These are phyloP conservation scores for Bimuria novae-zelandiae DNA, from an alignment of 2,329 filamentous ascomycete species.

Conservation along the genomic window DNA sequence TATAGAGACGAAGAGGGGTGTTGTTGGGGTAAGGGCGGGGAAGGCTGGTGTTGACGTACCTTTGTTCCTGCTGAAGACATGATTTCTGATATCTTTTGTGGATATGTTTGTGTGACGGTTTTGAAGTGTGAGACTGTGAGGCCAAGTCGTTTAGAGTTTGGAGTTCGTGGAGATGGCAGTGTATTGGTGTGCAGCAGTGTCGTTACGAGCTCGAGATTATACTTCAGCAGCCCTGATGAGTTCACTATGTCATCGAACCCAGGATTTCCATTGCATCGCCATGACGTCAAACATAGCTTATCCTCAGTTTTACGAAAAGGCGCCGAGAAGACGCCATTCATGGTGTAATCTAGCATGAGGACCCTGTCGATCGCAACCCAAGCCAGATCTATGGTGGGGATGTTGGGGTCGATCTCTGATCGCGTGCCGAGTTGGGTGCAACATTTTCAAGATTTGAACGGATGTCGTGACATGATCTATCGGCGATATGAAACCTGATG, in stretches of 20 bases:
- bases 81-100: not conserved
- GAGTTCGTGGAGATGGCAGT: no score
- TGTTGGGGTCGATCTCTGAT: not conserved
- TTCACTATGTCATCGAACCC: not conserved
- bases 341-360: not conserved
- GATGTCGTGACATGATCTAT: not conserved
- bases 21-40: no score
- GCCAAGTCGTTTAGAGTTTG: no score
- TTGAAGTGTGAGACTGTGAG: not conserved
- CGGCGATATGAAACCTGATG: not conserved
- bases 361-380: slow-evolving; percentile 1
- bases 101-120: not conserved
- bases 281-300: slow-evolving; percentile 3
- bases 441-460: not conserved
- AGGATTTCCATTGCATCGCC: not conserved
- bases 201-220: not conserved
- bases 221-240: not conserved
- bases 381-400: not conserved
- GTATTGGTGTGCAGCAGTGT: not conserved
- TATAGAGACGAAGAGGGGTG: no score
- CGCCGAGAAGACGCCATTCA: not conserved
- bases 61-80: slow-evolving; percentile 6
- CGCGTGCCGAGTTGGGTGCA: not conserved
- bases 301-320: not conserved
- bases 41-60: not conserved